Base-by-base conservation (phyloP, 345 rosid genomes). In the Gossypium anomalum region DNA sequence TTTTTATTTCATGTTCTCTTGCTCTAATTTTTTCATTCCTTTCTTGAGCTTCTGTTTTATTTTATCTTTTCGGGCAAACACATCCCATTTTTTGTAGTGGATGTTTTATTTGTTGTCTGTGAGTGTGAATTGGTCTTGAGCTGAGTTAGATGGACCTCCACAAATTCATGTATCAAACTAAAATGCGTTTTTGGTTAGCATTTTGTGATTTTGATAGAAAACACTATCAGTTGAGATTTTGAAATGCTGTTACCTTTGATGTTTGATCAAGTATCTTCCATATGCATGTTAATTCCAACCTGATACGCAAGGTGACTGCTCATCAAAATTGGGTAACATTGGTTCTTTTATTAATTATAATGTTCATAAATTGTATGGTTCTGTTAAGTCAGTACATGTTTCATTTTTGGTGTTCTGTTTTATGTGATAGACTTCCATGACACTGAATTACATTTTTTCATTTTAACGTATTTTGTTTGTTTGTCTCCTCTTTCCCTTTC, bases 131-230 rank as follows among this genome's bases (percentile, higher is more conserved):
- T 71, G 9, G n/a, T 64, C 22, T 62, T 19, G 17, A 20, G 71
- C 52, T n/a, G 43, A 74, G 22, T 76, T 8, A 61, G 49, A 23
- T 49, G 58, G 43, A 49, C 72, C 1, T 49, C 57, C 44, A 25
- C 72, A 25, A 3, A 49, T 34, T 34, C 41, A 34, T 34, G 7
- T 68, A 49, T 25, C 20, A 49, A 68, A 68, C 44, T 68, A 68
- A 49, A 17, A 25, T 68, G 27, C 4, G 23, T 49, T 68, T 25
- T 67, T 49, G n/a, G 23, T 67, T 68, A 23, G 57, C 16, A 15
- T 68, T 57, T 68, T 45, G 19, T 45, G 17, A 75, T 70, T 53
- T 41, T 75, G 17, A 49, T 64, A 27, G 55, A 43, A 53, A 60
- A 41, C 7, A 14, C 25, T 70, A 13, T 19, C 56, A 38, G 61